Evolutionary conservation across 1,284 basidiomycete species (phyloP).

Genomic region (Caloboletus firmus): DNA sequence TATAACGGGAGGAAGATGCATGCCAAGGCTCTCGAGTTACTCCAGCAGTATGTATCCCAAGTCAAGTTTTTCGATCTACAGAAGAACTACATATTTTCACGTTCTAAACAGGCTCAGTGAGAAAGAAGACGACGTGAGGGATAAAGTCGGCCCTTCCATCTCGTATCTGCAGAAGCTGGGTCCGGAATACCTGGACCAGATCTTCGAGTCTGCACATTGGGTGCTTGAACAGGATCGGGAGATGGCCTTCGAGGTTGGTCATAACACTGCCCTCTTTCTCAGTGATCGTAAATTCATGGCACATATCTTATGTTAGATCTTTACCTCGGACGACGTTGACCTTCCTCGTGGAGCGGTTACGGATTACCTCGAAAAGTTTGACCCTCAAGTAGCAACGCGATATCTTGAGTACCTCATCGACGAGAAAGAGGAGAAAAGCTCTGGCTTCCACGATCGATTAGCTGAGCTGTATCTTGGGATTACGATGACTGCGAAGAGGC

Average conservation of each 20-base stretch:
- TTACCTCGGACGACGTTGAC: constrained; percentile 91
- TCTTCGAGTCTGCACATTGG: constrained; percentile 83
- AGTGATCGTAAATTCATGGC: not conserved
- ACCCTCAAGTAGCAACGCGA: constrained; percentile 64
- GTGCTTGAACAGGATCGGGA: constrained; percentile 73
- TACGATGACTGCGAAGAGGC: constrained; percentile 55
- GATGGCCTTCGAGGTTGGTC: constrained; percentile 72
- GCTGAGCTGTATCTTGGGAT: constrained; percentile 81
- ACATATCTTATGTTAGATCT: constrained; percentile 60
- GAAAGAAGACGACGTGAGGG: constrained; percentile 74
- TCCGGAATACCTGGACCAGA: constrained; percentile 72
- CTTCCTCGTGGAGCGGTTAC: constrained; percentile 77
- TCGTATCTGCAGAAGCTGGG: constrained; percentile 91
- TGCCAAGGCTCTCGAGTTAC: constrained; percentile 77
- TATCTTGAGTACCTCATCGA: constrained; percentile 90
- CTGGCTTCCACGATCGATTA: constrained; percentile 83
- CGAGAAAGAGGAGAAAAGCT: constrained; percentile 66
- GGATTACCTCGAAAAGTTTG: constrained; percentile 73
- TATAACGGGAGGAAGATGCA: constrained; percentile 98
- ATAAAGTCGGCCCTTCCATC: constrained; percentile 83
- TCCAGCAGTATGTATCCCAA: constrained; percentile 61
- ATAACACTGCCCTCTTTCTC: not conserved
- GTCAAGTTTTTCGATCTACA: not conserved
- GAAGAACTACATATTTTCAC: not conserved
- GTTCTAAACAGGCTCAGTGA: constrained; percentile 63